phyloP scores from a whole-genome alignment of 805 yeast genomes.

The Saccharomycopsis capsularis region DNA sequence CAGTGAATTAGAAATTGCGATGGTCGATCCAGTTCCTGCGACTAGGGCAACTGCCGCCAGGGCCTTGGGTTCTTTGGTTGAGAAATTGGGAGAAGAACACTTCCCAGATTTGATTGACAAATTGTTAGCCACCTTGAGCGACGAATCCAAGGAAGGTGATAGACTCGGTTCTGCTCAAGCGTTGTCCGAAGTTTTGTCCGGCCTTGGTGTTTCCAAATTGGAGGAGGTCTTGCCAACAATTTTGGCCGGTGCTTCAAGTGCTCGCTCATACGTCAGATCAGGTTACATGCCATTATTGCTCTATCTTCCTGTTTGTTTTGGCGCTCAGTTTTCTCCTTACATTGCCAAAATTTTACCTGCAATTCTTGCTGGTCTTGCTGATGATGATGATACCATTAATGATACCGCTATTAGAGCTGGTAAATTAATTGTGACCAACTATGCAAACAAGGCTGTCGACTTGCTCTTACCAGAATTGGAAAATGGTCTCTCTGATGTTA shows the following conservation, averaged over 20 bases:
- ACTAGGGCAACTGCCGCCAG: slow-evolving; percentile 97
- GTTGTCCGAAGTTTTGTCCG: slow-evolving; percentile 85
- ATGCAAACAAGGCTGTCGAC: slow-evolving; percentile 89
- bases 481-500: slow-evolving; percentile 74
- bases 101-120: slow-evolving; percentile 90
- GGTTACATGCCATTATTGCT: slow-evolving; percentile 87
- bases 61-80: slow-evolving; percentile 93
- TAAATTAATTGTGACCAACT: slow-evolving; percentile 81
- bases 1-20: slow-evolving; percentile 79
- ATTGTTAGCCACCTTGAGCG: slow-evolving; percentile 66
- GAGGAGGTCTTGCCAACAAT: slow-evolving; percentile 85
- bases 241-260: slow-evolving; percentile 58
- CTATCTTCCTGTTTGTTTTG: slow-evolving; percentile 91
- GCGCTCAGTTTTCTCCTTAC: slow-evolving; percentile 85
- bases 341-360: slow-evolving; percentile 84
- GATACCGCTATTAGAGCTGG: slow-evolving; percentile 91
- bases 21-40: slow-evolving; percentile 97
- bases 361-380: slow-evolving; percentile 85
- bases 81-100: slow-evolving; percentile 90
- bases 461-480: slow-evolving; percentile 90
- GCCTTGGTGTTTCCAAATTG: slow-evolving; percentile 79
- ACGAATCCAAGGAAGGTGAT: slow-evolving; percentile 77
- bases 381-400: slow-evolving; percentile 75
- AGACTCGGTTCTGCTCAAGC: slow-evolving; percentile 97
- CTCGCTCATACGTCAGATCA: slow-evolving; percentile 72